phyloP scores from a whole-genome alignment of 768 basidiomycete genomes.

The Termitomyces titanicus region DNA sequence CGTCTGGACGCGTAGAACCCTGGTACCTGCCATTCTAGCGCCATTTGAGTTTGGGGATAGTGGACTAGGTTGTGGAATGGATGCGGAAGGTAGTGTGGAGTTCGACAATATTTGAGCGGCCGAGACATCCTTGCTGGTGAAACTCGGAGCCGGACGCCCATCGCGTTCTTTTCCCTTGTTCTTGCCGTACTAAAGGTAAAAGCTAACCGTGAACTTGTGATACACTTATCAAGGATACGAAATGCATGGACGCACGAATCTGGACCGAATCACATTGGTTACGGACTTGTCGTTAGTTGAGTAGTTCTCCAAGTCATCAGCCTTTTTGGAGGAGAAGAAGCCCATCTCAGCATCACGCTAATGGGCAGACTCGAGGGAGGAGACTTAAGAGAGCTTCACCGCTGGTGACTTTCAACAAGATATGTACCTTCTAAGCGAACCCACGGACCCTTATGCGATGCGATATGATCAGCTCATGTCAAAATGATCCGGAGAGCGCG shows the following conservation, averaged over 20 bases:
- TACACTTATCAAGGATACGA: conserved; percentile 8
- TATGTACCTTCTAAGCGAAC: not conserved
- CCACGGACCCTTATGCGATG: not conserved
- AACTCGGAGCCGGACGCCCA: conserved; percentile 27
- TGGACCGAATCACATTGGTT: conserved; percentile 55
- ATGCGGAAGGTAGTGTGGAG: conserved; percentile 19
- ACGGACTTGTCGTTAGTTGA: conserved; percentile 42
- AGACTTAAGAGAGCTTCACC: not conserved
- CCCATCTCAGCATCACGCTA: conserved; percentile 47
- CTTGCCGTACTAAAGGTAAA: conserved; percentile 45
- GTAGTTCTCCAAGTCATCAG: conserved; percentile 36
- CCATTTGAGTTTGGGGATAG: conserved; percentile 18
- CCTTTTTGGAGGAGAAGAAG: conserved; percentile 49
- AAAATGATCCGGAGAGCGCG: conserved; percentile 3
- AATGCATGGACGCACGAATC: conserved; percentile 45
- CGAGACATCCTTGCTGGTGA: conserved; percentile 27
- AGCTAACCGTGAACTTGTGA: conserved; percentile 14
- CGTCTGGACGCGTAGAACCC: conserved; percentile 21
- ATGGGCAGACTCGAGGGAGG: not conserved
- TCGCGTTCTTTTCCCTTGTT: conserved; percentile 56
- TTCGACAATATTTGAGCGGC: conserved; percentile 35
- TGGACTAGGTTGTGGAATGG: conserved; percentile 20
- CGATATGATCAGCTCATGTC: not conserved
- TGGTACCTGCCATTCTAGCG: conserved; percentile 19
- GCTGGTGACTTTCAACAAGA: conserved; percentile 2